These are phyloP conservation scores for Lasiodiplodia sp. DNA, from an alignment of 2,329 filamentous ascomycete genomes.

Conservation along the genomic window DNA sequence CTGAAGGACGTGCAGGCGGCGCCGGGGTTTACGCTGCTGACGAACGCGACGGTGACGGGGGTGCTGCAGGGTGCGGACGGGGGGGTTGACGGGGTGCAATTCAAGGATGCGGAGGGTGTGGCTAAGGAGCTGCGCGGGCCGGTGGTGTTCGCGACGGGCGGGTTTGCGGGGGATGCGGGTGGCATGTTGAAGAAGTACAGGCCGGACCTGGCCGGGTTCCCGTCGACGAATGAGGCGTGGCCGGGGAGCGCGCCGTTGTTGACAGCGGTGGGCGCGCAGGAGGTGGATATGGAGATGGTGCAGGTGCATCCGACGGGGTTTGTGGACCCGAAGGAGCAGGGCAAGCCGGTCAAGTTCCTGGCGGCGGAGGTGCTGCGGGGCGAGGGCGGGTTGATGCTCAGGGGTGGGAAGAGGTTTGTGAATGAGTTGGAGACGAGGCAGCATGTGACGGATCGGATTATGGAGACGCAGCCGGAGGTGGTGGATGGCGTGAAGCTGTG, in stretches of 20 bases:
- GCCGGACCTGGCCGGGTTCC: slow-evolving; percentile 65
- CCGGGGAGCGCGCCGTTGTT: slow-evolving; percentile 61
- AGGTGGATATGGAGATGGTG: slow-evolving; percentile 59
- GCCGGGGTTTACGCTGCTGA: slow-evolving; percentile 60
- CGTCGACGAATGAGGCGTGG: slow-evolving; percentile 68
- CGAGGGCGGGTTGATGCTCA: slow-evolving; percentile 66
- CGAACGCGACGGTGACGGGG: slow-evolving; percentile 60
- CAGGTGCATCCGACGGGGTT: slow-evolving; percentile 73
- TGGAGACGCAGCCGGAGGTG: slow-evolving; percentile 42
- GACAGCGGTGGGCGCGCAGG: slow-evolving; percentile 47
- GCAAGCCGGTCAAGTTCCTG: slow-evolving; percentile 64
- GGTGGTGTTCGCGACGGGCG: slow-evolving; percentile 67
- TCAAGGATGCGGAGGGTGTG: slow-evolving; percentile 44
- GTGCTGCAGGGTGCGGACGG: slow-evolving; percentile 41
- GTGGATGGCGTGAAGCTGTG: slow-evolving; percentile 57
- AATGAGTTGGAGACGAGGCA: slow-evolving; percentile 69
- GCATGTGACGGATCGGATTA: slow-evolving; percentile 62
- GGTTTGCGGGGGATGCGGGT: slow-evolving; percentile 67
- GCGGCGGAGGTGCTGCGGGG: slow-evolving; percentile 69
- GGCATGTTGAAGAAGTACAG: slow-evolving; percentile 64
- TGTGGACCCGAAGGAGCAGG: slow-evolving; percentile 59
- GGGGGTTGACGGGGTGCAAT: slow-evolving; percentile 62
- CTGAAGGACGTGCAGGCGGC: slow-evolving; percentile 59
- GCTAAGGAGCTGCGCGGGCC: slow-evolving; percentile 54
- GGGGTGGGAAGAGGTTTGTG: slow-evolving; percentile 63